A percentile compares a stretch with the other conserved stretches of the same genome.
phyloP scores from a whole-genome alignment of 371 early-diverging fungal genomes.

The Mucor sp. region DNA sequence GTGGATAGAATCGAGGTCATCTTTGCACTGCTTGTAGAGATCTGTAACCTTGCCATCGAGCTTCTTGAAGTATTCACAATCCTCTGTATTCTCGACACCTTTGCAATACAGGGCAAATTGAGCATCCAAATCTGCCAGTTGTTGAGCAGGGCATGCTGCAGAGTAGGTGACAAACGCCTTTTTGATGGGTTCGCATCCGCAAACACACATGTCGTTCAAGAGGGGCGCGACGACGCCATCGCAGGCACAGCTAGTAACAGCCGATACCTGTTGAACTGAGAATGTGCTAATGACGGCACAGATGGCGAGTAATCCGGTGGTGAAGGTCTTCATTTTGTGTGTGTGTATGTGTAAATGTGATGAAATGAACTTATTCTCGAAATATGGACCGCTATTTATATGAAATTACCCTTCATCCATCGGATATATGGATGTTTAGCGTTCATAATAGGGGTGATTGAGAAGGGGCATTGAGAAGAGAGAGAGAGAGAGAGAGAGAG shows the following conservation, averaged over 20 bases:
- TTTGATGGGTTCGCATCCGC: neutral
- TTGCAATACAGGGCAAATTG: neutral
- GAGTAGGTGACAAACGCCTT: neutral
- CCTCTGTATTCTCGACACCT: conserved; percentile 14
- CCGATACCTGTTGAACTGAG: neutral
- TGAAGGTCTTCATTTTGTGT: neutral
- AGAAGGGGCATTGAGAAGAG: neutral
- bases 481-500: neutral
- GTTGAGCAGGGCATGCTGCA: neutral
- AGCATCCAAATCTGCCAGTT: neutral
- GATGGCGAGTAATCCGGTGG: neutral
- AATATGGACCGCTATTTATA: neutral
- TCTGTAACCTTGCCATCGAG: neutral
- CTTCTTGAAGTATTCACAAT: conserved; percentile 16
- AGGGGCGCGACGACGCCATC: neutral
- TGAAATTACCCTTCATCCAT: neutral
- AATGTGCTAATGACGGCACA: neutral
- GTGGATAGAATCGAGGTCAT: conserved; percentile 9
- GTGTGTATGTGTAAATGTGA: neutral
- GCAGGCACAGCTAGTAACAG: neutral
- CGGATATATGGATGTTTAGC: neutral
- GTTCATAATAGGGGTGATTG: neutral
- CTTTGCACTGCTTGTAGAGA: conserved; percentile 11
- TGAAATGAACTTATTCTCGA: neutral
- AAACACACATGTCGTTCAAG: neutral